Evolutionary conservation across 2,329 filamentous ascomycete species (phyloP), one percentile per base, ranked within the genome.

Genomic region (Aspergillus versicolor): DNA sequence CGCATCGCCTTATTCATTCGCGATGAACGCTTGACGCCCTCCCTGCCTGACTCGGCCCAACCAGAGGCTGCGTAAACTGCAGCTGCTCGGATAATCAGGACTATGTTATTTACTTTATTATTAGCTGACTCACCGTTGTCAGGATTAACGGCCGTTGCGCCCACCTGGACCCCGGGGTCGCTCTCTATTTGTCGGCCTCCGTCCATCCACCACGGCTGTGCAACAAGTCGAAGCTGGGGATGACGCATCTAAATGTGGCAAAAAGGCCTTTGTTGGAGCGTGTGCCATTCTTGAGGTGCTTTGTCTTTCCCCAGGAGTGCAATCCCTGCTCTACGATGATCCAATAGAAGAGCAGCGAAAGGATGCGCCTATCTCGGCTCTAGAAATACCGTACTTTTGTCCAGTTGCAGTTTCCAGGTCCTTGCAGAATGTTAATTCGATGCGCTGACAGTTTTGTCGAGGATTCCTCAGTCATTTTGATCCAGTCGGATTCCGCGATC

Each of bases 11-110:
- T 22, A 37, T 19, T 43, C 38, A 21, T 19, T 32, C 27, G 21
- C 30, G 50, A 45, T 11, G 19, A 44, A 42, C 50, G 30, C 41
- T 52, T 52, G 50, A 52, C 50, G 30, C 50, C 50, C 40, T 43
- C 49, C 41, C 40, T 52, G 38, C 24, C 24, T 45, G 22, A 13
- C 19, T 12, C 5, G 41, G 34, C 9, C 50, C 50, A 52, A 52
- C 50, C 50, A 45, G 30, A 45, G 44, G 27, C 30, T n/a, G 4
- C 32, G 6, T 24, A 19, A 45, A 24, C 40, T 38, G 30, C 27
- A 44, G 13, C 19, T 34, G 11, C 24, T 37, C 45, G 30, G 34
- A 30, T 37, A 47, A 34, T 34, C 27, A 34, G 17, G 30, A n/a
- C 15, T 37, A 37, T n/a, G n/a, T 37, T n/a, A n/a, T 15, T 13